phyloP scores from a whole-genome alignment of 2,329 filamentous ascomycete genomes.

The Colletotrichum magnum region DNA sequence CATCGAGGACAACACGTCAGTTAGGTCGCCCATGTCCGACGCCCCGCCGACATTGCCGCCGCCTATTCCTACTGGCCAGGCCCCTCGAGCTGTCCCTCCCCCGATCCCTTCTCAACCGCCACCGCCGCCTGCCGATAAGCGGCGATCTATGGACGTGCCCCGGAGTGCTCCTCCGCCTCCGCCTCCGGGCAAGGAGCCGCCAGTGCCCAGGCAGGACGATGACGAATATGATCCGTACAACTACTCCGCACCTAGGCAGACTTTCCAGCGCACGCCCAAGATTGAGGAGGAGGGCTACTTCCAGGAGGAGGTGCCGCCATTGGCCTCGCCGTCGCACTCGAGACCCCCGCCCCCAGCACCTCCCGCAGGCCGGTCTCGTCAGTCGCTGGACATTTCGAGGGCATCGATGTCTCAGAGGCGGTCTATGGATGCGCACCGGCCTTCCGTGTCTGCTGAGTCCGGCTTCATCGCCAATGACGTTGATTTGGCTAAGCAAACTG shows the following conservation, averaged over 20 bases:
- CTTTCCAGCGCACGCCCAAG: slow-evolving; percentile 53
- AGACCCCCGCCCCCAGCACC: slow-evolving; percentile 35
- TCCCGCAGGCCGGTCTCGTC: slow-evolving; percentile 55
- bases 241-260: slow-evolving; percentile 57
- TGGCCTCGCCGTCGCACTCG: slow-evolving; percentile 54
- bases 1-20: slow-evolving; percentile 76
- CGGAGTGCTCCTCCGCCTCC: slow-evolving; percentile 78
- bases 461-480: slow-evolving; percentile 91
- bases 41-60: slow-evolving; percentile 65
- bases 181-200: slow-evolving; percentile 63
- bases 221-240: slow-evolving; percentile 81
- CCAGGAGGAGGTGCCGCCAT: slow-evolving; percentile 52
- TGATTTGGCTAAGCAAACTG: slow-evolving; percentile 79
- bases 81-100: slow-evolving; percentile 74
- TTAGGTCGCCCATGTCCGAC: slow-evolving; percentile 68
- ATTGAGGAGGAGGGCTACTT: slow-evolving; percentile 65
- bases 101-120: slow-evolving; percentile 75
- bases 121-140: slow-evolving; percentile 65
- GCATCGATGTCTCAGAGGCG: slow-evolving; percentile 59
- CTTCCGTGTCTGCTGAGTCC: slow-evolving; percentile 80
- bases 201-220: slow-evolving; percentile 58
- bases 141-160: slow-evolving; percentile 79
- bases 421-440: slow-evolving; percentile 83
- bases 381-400: slow-evolving; percentile 76
- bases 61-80: slow-evolving; percentile 67